Evolutionary conservation across 148 eudicot species (phyloP), one percentile per base, ranked within the genome.

Genomic region (Tetragonia tetragonoides): DNA sequence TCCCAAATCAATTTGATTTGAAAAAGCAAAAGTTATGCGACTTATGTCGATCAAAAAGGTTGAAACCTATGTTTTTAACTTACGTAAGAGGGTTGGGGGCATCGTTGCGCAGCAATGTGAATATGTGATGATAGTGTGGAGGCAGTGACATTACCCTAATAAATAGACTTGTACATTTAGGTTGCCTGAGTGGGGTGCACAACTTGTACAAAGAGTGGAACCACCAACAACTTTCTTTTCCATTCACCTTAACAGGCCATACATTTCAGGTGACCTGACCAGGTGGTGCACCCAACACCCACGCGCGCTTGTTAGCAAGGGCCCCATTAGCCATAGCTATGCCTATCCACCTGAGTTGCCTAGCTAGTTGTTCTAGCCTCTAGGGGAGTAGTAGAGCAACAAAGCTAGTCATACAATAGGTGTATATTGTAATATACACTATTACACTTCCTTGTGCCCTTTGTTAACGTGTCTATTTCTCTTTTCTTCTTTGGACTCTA

Each of bases 111-210:
- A 24, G 54, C 78, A 40, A 68, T 21, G 59, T 74, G 49, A 46
- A 37, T 34, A 57, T 66, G 28, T 16, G 18, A 15, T 0, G 77
- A 28, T 28, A 28, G 34, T 28, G 34, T 28, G 64, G 81, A 73
- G 82, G 62, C 61, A 41, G 21, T 10, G 51, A 40, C 59, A 74
- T 57, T 46, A 28, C 67, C 17, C 57, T 74, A 78, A 80, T 76
- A 80, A 73, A 34, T 57, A 80, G 69, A 79, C 41, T 57, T 66
- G 18, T 41, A 51, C n/a, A 34, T 73, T 73, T 46, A 68, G 82
- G 82, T 80, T 66, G 47, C 82, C 82, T 37, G 39, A 75, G 51
- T 80, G 79, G 79, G 75, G 75, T 80, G 74, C 83, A 80, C 69
- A 37, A n/a, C 8, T 62, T 46, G 54, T 80, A 75, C 83, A 75